Evolutionary conservation across 352 stramenopile species (phyloP).

Genomic region (Globisporangium splendens): DNA sequence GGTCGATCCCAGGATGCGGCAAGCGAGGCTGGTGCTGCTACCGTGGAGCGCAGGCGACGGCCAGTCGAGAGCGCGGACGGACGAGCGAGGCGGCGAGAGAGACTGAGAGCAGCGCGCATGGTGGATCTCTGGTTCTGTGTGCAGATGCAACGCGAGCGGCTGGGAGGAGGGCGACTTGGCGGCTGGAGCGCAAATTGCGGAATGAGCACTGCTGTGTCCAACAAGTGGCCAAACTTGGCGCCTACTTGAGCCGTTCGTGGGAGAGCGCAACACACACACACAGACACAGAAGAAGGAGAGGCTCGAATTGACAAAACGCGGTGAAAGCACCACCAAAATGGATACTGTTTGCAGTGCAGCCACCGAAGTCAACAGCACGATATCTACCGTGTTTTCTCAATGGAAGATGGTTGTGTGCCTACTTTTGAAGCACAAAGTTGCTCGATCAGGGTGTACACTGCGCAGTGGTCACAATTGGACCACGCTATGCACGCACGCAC

Average conservation of each 20-base stretch:
- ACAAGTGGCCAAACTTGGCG: background rate
- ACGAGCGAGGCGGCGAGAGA: constrained; percentile 22
- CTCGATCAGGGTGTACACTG: constrained; percentile 9
- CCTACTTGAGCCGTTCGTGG: no score
- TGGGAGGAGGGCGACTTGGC: background rate
- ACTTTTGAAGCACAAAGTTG: background rate
- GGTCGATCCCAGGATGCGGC: constrained; percentile 66
- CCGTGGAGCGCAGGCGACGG: constrained; percentile 25
- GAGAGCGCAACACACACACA: no score
- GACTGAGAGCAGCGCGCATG: constrained; percentile 32
- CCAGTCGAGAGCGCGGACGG: constrained; percentile 2
- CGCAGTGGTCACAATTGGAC: constrained; percentile 3
- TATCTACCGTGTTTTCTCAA: background rate
- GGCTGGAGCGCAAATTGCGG: constrained; percentile 5
- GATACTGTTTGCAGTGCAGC: no score
- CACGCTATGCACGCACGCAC: constrained; percentile 6
- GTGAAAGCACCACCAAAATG: no score
- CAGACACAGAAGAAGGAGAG: no score
- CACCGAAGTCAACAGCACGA: no score
- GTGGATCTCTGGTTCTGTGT: background rate
- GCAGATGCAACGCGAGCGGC: background rate
- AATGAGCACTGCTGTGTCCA: background rate
- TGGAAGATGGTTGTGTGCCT: background rate
- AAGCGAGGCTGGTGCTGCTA: constrained; percentile 52
- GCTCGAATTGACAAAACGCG: no score